phyloP scores from a whole-genome alignment of 2,329 filamentous ascomycete species.

The Xylaria sp. region DNA sequence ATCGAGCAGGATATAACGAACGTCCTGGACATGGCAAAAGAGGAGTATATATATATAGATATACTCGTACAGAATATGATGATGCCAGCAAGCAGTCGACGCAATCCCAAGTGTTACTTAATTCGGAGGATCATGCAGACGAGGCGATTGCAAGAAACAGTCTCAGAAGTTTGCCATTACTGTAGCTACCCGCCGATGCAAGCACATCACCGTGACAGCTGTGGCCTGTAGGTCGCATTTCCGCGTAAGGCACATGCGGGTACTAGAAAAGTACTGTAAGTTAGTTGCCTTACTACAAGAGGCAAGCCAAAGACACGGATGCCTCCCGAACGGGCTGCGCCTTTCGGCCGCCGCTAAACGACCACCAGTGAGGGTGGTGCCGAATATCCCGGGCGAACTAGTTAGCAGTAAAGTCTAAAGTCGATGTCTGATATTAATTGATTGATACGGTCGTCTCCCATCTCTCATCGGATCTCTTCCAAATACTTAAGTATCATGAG shows the following conservation, averaged over 20 bases:
- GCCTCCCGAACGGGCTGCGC: conserved; percentile 11
- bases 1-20: background rate
- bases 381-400: conserved; percentile 8
- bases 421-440: background rate
- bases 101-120: background rate
- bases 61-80: background rate
- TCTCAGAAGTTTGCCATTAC: background rate
- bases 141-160: conserved; percentile 6
- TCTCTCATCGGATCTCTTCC: background rate
- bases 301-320: conserved; percentile 13
- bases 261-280: background rate
- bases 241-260: background rate
- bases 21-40: background rate
- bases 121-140: background rate
- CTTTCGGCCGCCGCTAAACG: conserved; percentile 7
- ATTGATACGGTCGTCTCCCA: background rate
- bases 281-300: background rate
- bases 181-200: background rate
- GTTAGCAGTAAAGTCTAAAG: background rate
- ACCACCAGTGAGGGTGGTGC: background rate
- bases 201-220: conserved; percentile 4
- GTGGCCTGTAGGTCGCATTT: background rate
- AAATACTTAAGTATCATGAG: background rate
- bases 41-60: background rate
- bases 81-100: background rate